Evolutionary conservation across 495 filamentous ascomycete genomes (phyloP), one percentile per base, ranked within the genome.

Genomic region (Astrocystis sublimbata): DNA sequence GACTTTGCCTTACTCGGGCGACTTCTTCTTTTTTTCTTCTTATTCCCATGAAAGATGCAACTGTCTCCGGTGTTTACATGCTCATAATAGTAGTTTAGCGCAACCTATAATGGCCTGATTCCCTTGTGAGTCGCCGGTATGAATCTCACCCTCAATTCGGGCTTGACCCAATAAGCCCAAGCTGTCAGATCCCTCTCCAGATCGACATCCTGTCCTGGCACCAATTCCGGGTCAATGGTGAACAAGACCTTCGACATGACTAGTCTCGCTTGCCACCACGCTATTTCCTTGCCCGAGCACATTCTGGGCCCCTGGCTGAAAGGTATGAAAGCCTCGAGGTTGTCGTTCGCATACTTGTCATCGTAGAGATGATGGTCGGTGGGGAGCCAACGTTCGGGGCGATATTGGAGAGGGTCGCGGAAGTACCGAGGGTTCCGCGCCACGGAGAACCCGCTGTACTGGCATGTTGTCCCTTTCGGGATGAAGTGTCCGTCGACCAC

Each of bases 361-460:
- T 66, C 49, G 28, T 58, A 62, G 7, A 59, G 30, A 2, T 59
- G 45, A 41, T 66, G 64, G 23, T 59, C 24, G 9, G 60, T 1
- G 15, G 59, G 60, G 19, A 66, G 60, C 64, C 64, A 66, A 12
- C 64, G 52, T 47, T 66, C 19, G 2, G 64, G 64, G 24, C 60
- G 59, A 31, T 59, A 66, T 19, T 62, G 35, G 4, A 51, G 24
- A 1, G 64, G 64, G 36, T 62, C 54, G 13, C 21, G 4, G 38
- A 62, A 66, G 60, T 62, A 62, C 19, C 41, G 35, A 7, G 71
- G 67, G 61, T 79, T 74, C 6, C 51, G 6, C 10, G n/a, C 28
- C 4, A 17, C 35, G 7, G 51, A 8, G 21, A 36, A 38, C 30
- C 15, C 38, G 19, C 4, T 8, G 2, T 24, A 19, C 35, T 54